These are phyloP conservation scores for Ceriops decandra DNA, from an alignment of 345 rosid genomes.

Conservation along the genomic window DNA sequence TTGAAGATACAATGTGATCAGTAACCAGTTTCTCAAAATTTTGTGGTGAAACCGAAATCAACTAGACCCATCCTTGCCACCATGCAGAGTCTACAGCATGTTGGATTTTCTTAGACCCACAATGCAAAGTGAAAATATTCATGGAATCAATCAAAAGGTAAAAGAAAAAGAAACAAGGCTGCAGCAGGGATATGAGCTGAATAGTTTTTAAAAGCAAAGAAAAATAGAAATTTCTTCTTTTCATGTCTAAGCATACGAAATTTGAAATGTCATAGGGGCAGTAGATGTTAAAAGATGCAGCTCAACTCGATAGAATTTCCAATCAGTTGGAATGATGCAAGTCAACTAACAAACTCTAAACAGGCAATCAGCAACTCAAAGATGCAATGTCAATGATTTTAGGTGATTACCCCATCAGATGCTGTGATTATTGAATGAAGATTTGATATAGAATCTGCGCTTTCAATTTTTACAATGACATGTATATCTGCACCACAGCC, in stretches of 20 bases:
- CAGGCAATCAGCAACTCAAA: conserved; percentile 13
- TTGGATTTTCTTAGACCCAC: neutral
- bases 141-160: neutral
- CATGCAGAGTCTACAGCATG: too few species aligned
- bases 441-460: conserved; percentile 96
- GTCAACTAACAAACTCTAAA: neutral
- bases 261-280: too few species aligned
- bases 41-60: neutral
- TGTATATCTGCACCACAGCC: conserved; percentile 86
- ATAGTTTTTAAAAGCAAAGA: too few species aligned
- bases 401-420: conserved; percentile 82
- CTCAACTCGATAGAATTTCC: neutral
- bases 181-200: neutral
- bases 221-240: too few species aligned
- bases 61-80: neutral
- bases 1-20: conserved; percentile 1
- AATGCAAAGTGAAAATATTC: neutral
- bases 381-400: conserved; percentile 15
- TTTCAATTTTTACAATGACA: conserved; percentile 85
- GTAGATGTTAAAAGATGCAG: neutral
- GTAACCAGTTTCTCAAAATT: neutral
- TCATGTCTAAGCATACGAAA: too few species aligned
- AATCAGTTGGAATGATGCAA: neutral
- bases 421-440: conserved; percentile 94
- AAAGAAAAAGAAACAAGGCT: neutral